Base-by-base conservation (phyloP, 768 basidiomycete genomes). In the Tulasnella sp. region DNA sequence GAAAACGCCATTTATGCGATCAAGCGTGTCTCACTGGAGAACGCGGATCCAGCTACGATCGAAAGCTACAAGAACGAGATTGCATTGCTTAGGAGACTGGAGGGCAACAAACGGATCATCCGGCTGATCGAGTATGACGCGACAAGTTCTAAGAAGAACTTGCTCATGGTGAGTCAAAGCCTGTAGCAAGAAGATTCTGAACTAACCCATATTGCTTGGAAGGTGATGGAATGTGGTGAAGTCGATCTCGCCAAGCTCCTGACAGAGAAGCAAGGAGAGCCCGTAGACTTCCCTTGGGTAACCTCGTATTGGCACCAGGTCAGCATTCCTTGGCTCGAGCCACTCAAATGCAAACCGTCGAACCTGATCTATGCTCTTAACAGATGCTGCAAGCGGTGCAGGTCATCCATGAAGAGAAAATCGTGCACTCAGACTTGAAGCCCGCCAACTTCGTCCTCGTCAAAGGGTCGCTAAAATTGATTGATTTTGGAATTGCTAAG, bases 371-470 rank as follows among this genome's bases (percentile, higher is more conserved):
- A 17, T 26, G 39, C 36, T 72, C 19, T n/a, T 39, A 67, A 22
- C 77, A 98, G 95, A 99, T 99, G 94, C 82, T 99, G 65, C 90
- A 97, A 83, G 95, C 95, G 0, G 96, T 99, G n/a, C 92, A 97
- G 73, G 90, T 98, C 71, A 96, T 98, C 69, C 96, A 99, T 77
- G 92, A 96, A 75, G 95, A 97, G 81, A 96, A 96, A 81, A 97
- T 99, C 74, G 96, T 99, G 2, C 96, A 99, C 80, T 96, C 95
- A 22, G 96, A 99, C 80, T 84, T 98, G 71, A 99, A 99, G 79
- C 96, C 96, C 6, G 96, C 97, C 3, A 99, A 99, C 80, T 99
- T 99, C 76, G 95, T 99, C 26, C 84, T 99, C 36, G 96, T 98
- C 71, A 89, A 90, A 73, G 96, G 96, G 5, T 90, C 94, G 75